Conservation (phyloP, 78 protist genomes). For the Dictyostelium discoideum region dicty_2.7 NC_007091.3:4249001-4249500, state of each 20-base stretch:
- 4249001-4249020: not conserved
- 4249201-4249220: conserved; percentile 85
- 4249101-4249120: conserved; percentile 85
- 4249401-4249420: not conserved
- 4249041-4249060: not conserved
- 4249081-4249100: too few relatives aligned
- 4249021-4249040: not conserved
- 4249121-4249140: conserved; percentile 97
- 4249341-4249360: too few relatives aligned
- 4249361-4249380: too few relatives aligned
- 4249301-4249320: too few relatives aligned
- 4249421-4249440: not conserved
- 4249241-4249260: not conserved
- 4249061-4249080: not conserved
- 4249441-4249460: not conserved
- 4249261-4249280: too few relatives aligned
- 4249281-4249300: too few relatives aligned
- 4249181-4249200: conserved; percentile 96
- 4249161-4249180: conserved; percentile 96
- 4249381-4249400: not conserved
- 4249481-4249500: not conserved
- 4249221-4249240: not conserved
- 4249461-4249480: not conserved
- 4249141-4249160: conserved; percentile 95
- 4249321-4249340: too few relatives aligned